A percentile compares a stretch with the other conserved stretches of the same genome.
These are phyloP conservation scores for Exobasidium rhododendri DNA, from an alignment of 1,284 basidiomycete genomes.

Conservation along the genomic window DNA sequence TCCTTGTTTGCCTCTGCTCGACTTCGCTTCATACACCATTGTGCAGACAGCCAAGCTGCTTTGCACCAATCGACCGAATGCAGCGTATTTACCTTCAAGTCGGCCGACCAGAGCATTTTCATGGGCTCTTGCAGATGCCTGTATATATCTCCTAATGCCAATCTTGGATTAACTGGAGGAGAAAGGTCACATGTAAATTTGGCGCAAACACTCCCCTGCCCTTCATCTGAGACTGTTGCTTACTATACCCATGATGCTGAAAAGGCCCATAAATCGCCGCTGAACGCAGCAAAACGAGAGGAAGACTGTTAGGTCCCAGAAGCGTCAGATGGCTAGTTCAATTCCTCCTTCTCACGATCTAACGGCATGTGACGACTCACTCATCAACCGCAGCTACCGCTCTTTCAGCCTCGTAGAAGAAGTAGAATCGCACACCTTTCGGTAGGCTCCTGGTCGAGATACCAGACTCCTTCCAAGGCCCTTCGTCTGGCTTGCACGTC, in stretches of 20 bases:
- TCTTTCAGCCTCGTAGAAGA: conserved; percentile 41
- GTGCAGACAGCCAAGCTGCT: conserved; percentile 27
- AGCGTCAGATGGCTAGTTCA: no score
- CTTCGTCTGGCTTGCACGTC: conserved; percentile 28
- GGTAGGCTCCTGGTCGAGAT: conserved; percentile 16
- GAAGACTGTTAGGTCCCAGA: conserved; percentile 20
- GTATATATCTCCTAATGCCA: conserved; percentile 28
- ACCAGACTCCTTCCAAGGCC: conserved; percentile 19
- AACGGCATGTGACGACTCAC: no score
- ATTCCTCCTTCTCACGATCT: no score
- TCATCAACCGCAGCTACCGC: conserved; percentile 26
- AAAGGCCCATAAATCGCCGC: conserved; percentile 35
- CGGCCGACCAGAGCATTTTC: conserved; percentile 34
- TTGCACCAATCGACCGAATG: conserved; percentile 34
- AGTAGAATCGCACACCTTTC: conserved; percentile 25
- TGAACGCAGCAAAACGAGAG: conserved; percentile 32
- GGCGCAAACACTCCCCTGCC: no score
- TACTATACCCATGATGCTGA: conserved; percentile 7
- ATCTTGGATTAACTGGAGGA: conserved; percentile 19
- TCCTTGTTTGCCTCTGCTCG: conserved; percentile 21
- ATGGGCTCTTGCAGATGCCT: conserved; percentile 23
- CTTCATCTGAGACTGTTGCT: no score
- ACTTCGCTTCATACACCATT: conserved; percentile 25
- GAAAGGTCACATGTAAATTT: conserved; percentile 11
- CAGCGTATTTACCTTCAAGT: conserved; percentile 32